These are phyloP conservation scores for Lagerstroemia speciosa DNA, from an alignment of 345 rosid genomes.

Conservation along the genomic window DNA sequence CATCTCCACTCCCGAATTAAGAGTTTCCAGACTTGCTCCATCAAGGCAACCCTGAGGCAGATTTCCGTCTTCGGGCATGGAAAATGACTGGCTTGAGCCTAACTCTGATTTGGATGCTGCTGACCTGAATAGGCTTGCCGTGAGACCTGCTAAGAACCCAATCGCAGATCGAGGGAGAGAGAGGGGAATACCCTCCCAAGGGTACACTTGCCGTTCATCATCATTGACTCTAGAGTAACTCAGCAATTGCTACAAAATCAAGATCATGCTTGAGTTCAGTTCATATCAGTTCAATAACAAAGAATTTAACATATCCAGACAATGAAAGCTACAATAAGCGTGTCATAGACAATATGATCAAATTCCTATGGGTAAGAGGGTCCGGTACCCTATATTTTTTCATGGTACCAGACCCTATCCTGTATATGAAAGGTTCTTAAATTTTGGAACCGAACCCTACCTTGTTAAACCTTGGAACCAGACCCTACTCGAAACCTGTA, in stretches of 20 bases:
- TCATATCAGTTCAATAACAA: background rate
- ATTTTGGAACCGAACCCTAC: no score
- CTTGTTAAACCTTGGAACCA: no score
- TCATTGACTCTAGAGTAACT: constrained; percentile 15
- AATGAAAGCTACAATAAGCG: background rate
- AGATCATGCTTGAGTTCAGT: background rate
- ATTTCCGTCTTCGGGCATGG: constrained; percentile 29
- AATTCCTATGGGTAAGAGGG: no score
- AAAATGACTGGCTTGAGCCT: constrained; percentile 23
- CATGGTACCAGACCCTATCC: no score
- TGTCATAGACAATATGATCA: background rate
- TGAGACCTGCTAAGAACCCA: constrained; percentile 54
- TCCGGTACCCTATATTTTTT: no score
- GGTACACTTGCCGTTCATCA: constrained; percentile 22
- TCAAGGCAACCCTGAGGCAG: constrained; percentile 17
- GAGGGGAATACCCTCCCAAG: constrained; percentile 28
- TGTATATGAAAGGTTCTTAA: no score
- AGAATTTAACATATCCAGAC: background rate
- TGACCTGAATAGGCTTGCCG: constrained; percentile 44
- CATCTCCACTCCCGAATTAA: constrained; percentile 20
- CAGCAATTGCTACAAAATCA: constrained; percentile 33
- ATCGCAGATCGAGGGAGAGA: constrained; percentile 54
- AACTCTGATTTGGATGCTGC: constrained; percentile 31
- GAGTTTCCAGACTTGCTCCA: constrained; percentile 22
- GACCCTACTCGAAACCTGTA: no score